Base-by-base conservation (phyloP, 2,329 filamentous ascomycete genomes). In the Penicillium sp. region DNA sequence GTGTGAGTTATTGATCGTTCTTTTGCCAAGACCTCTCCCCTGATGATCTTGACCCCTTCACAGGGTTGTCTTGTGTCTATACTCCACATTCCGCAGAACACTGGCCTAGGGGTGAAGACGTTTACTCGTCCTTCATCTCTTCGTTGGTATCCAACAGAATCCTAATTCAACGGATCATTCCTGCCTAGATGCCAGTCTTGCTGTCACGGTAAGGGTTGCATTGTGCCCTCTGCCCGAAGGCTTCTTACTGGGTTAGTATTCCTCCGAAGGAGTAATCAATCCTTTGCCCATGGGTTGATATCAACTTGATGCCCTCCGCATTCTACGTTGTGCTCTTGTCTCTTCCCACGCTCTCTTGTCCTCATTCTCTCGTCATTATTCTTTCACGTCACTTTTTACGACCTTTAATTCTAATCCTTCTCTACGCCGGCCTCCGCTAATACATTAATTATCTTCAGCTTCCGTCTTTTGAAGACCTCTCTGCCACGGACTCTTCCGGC, bases 121-220 rank as follows among this genome's bases (percentile, higher is more conserved):
- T 77, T 77, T 61, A 72, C 70, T 77, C 75, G 75, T 75, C 55
- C 72, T 77, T 74, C 68, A 70, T 68, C 68, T 70, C 62, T 68
- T 53, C 60, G 60, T 67, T 72, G 66, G 71, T 66, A 70, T 72
- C 64, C 65, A 62, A 53, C 66, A 70, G 62, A 65, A 62, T 66
- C 64, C 58, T 48, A 64, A 62, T 67, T 68, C 67, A 66, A 62
- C 68, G 66, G 66, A 66, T 73, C 70, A 76, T 75, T 74, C 72
- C 72, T 70, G 66, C 68, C 73, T 72, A 75, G 72, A 76, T 77
- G 74, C 72, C 72, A 74, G 70, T 70, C 67, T 69, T 69, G 72
- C 68, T 68, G 60, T 70, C 72, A 68, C 70, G 69, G 68, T 75
- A 75, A 75, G 73, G 69, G 68, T 74, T 74, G 65, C 66, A 72